A percentile compares a stretch with the other conserved stretches of the same genome.
Evolutionary conservation across 495 filamentous ascomycete genomes (phyloP).

Genomic region (Aspergillus conjunctus): DNA sequence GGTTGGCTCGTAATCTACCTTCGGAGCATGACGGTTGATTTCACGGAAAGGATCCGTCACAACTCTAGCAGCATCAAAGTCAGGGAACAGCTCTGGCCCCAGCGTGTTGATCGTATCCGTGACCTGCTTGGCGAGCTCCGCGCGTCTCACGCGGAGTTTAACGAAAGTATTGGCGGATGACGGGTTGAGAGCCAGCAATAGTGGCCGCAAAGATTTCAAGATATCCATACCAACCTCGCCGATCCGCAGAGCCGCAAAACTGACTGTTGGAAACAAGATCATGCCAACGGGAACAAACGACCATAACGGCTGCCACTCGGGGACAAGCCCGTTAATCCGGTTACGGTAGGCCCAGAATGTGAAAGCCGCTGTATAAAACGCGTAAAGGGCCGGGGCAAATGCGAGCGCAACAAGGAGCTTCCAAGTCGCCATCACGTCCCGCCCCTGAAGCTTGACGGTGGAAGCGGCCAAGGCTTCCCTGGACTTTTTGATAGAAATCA

Average conservation of each 20-base stretch:
- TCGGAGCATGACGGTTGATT: constrained; percentile 29
- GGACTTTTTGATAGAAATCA: constrained; percentile 89
- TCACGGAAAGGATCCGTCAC: constrained; percentile 63
- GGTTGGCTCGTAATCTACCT: constrained; percentile 23
- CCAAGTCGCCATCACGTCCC: constrained; percentile 98
- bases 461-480: constrained; percentile 88
- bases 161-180: constrained; percentile 80
- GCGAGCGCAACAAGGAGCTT: constrained; percentile 91
- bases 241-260: constrained; percentile 91
- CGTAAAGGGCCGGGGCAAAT: constrained; percentile 84
- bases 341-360: constrained; percentile 79
- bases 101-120: constrained; percentile 92
- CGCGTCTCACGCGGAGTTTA: constrained; percentile 73
- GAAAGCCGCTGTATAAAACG: constrained; percentile 71
- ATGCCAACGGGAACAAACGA: constrained; percentile 69
- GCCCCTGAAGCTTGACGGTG: constrained; percentile 89
- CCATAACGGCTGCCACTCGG: constrained; percentile 80
- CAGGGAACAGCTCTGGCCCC: constrained; percentile 94
- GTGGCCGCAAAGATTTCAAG: constrained; percentile 86
- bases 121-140: constrained; percentile 75
- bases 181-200: constrained; percentile 86
- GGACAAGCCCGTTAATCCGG: constrained; percentile 75
- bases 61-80: constrained; percentile 85
- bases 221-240: constrained; percentile 99
- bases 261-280: constrained; percentile 83